Evolutionary conservation across 352 stramenopile genomes (phyloP), one percentile per base, ranked within the genome.

Genomic region (Phytophthora litchii): DNA sequence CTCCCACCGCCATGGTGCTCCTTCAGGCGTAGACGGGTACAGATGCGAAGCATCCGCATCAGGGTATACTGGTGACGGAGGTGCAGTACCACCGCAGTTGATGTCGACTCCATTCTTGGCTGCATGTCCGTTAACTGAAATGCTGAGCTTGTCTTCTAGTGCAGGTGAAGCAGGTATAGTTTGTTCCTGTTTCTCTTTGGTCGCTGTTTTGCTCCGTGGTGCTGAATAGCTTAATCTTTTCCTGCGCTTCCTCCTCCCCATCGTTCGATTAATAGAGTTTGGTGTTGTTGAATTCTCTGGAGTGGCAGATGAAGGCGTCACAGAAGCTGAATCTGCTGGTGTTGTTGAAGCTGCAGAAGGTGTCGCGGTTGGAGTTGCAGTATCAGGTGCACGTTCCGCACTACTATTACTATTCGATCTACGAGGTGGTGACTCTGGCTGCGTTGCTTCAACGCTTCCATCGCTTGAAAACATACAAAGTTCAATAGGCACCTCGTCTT

Each of bases 1-100:
- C n/a, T 75, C 66, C 84, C 84, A 94, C 34, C 79, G 56, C 84
- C 82, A 94, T 31, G 71, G 54, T 12, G 57, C 54, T 20, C 71
- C 70, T 21, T 80, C 55, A 1, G 60, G 16, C 13, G 62, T 76
- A 1, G 69, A 65, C 23, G 80, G 64, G 38, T 83, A 80, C 16
- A 84, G 45, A 46, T 70, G 55, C 12, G 72, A 78, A 34, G 76
- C 63, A 16, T 76, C 73, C 27, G 60, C 56, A 43, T 64, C 50
- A 55, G 64, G 67, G 47, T 80, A 81, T 20, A 83, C 65, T 5
- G 75, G 73, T 10, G 75, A 85, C 27, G 70, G 52, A 5, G 75
- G 70, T 23, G 67, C 34, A 27, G 44, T 57, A 19, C 4, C 19
- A 14, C 44, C 42, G 6, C 14, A 17, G 3, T 65, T 50, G 23